These are phyloP conservation scores for Epichloe coenophiala DNA, from an alignment of 2,329 filamentous ascomycete species.

Conservation along the genomic window DNA sequence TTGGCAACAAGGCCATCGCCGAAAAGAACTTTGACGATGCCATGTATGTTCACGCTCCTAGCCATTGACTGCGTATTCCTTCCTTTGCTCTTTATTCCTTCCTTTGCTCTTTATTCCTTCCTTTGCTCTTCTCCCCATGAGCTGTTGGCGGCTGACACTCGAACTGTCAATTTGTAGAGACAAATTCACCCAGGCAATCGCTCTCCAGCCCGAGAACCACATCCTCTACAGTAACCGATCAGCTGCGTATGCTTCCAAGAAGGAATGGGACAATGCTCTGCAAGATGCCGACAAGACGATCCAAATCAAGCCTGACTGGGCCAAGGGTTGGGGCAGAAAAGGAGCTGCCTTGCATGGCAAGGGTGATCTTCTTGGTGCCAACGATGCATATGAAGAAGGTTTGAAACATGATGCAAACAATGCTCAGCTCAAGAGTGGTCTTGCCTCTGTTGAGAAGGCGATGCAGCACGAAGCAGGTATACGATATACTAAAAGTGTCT, in stretches of 20 bases:
- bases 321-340: slow-evolving; percentile 90
- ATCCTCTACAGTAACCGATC: slow-evolving; percentile 98
- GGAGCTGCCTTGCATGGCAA: slow-evolving; percentile 80
- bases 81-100: not conserved
- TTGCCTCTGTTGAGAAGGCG: slow-evolving; percentile 73
- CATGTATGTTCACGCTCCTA: slow-evolving; percentile 50
- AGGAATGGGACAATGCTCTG: slow-evolving; percentile 72
- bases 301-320: slow-evolving; percentile 93
- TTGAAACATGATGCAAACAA: slow-evolving; percentile 86
- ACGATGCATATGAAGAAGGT: slow-evolving; percentile 88
- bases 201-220: slow-evolving; percentile 76
- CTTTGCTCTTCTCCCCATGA: not conserved
- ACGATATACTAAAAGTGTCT: not conserved
- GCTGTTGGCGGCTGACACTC: not conserved
- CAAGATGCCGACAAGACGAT: slow-evolving; percentile 88
- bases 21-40: slow-evolving; percentile 95
- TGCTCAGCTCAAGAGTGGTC: slow-evolving; percentile 79
- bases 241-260: slow-evolving; percentile 74
- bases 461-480: slow-evolving; percentile 48
- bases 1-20: slow-evolving; percentile 96
- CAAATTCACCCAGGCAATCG: slow-evolving; percentile 90
- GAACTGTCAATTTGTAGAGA: slow-evolving; percentile 42
- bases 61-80: not conserved
- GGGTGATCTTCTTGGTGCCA: slow-evolving; percentile 71
- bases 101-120: too few relatives aligned